Base-by-base conservation (phyloP, 441 rosid genomes). In the Viola pubescens region DNA sequence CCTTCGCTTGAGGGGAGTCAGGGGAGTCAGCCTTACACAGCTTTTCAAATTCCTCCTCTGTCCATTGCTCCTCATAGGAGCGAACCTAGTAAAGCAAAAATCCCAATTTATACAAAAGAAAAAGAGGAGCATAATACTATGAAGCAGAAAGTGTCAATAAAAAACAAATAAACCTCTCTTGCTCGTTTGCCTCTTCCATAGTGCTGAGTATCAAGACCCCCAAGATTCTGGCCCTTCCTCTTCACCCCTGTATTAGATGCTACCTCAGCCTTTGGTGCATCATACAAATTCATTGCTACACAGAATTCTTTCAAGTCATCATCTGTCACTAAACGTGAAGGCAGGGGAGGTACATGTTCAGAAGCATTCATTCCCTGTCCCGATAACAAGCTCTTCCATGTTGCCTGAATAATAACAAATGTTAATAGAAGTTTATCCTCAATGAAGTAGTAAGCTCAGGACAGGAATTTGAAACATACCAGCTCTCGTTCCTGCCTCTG, bases 131-230 rank as follows among this genome's bases (percentile, higher is more conserved):
- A 9, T 37, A 41, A 44, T 55, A 9, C 9, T 12, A 45, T 51
- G 56, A 10, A 40, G 40, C 54, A 64, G 61, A 37, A 11, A 34
- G 12, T 45, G 11, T 41, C 46, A 12, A 55, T 34, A 58, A 64
- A 59, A 73, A 77, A 42, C 59, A 51, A 56, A 66, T 46, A 68
- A 62, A 86, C 97, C 96, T 91, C 97, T 81, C 97, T 88, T 39
- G 97, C 81, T 61, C 97, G 79, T 74, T 90, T 90, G 42, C 97
- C 97, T 75, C 97, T 81, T 72, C 97, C 97, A 79, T 90, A 90
- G 0, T 72, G 96, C 68, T 61, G 80, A 42, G 82, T 82, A 72
- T 90, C 95, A 59, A 84, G 84, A 41, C 82, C 71, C 42, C 89
- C 90, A 67, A 73, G 74, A 56, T 60, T 54, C 62, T 70, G 86